Base-by-base conservation (phyloP, 1,284 basidiomycete species). In the Boletus mariae region DNA sequence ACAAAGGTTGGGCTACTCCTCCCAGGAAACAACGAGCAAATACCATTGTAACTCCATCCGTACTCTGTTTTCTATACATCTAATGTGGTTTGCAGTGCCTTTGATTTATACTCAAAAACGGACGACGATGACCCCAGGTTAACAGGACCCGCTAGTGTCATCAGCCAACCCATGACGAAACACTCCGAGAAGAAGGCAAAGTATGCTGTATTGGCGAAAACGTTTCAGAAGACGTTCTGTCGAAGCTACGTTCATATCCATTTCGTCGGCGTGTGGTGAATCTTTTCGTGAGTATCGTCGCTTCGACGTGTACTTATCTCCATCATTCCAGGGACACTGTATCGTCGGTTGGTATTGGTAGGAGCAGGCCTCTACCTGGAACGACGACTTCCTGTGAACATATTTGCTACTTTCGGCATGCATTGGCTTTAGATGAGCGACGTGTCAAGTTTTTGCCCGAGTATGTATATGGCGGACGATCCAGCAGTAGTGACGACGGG, bases 401-500 rank as follows among this genome's bases (percentile, higher is more conserved):
- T 45, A 54, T 71, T 5, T 71, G 66, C 23, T 59, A 59, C 42
- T 69, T 69, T 40, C 59, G 69, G 26, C 67, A 71, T 43, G 70
- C 67, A 1, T 47, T 71, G n/a, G 70, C 67, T 4, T 52, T 75
- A 35, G 74, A 76, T 47, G 73, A 75, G 47, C 61, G 72, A 38
- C 70, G 74, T 6, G 71, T 73, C 52, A 75, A 73, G 52, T 76
- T 75, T 54, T 60, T 72, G 38, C 72, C 73, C 0, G 74, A 76
- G 53, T 70, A 72, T 45, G 60, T 55, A 0, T 62, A 61, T 25
- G 70, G 70, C 0, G 62, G 70, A 44, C 56, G 53, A 38, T 62
- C 59, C 4, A 23, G 45, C 10, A 1, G 20, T 4, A 31, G 13
- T 1, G 51, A 59, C 10, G 55, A 61, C 12, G 57, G 44, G 3